Evolutionary conservation across 306 rosid genomes (phyloP).

Genomic region (Senna siamea): DNA sequence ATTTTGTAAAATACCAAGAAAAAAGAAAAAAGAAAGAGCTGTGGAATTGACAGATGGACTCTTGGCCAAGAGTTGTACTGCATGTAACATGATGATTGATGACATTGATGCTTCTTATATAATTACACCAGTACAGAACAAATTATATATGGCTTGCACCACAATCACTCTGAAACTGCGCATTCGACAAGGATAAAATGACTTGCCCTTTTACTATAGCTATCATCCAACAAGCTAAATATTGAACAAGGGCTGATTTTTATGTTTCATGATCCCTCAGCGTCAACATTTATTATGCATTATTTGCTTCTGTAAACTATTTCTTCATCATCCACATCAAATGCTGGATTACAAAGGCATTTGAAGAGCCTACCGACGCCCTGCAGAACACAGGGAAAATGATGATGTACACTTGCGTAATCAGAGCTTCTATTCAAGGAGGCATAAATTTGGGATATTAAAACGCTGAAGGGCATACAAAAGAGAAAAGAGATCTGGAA

Average conservation of each 20-base stretch:
- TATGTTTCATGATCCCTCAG: slow-evolving; percentile 19
- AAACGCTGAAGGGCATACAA: not conserved
- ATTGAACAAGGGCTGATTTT: slow-evolving; percentile 15
- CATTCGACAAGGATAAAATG: slow-evolving; percentile 14
- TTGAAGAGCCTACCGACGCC: slow-evolving; percentile 91
- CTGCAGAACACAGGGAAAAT: slow-evolving; percentile 46
- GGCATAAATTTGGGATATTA: not conserved
- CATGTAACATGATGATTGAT: slow-evolving; percentile 31
- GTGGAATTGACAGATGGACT: slow-evolving; percentile 20
- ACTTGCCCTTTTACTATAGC: slow-evolving; percentile 13
- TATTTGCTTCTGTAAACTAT: slow-evolving; percentile 80
- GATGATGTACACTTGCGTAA: slow-evolving; percentile 8
- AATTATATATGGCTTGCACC: slow-evolving; percentile 31
- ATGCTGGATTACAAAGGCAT: slow-evolving; percentile 98
- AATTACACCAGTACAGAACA: slow-evolving; percentile 35
- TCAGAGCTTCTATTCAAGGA: slow-evolving; percentile 14
- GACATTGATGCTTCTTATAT: slow-evolving; percentile 1
- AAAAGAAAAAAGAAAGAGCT: not conserved
- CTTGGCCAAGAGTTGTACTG: slow-evolving; percentile 22
- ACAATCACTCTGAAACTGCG: slow-evolving; percentile 25
- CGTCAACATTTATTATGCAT: slow-evolving; percentile 18
- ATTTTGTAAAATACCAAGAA: not conserved
- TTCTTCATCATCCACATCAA: slow-evolving; percentile 93
- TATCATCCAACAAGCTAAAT: slow-evolving; percentile 28
- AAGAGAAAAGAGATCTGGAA: not conserved